phyloP scores from a whole-genome alignment of 371 early-diverging fungal species.

The Apophysomyces sp. region DNA sequence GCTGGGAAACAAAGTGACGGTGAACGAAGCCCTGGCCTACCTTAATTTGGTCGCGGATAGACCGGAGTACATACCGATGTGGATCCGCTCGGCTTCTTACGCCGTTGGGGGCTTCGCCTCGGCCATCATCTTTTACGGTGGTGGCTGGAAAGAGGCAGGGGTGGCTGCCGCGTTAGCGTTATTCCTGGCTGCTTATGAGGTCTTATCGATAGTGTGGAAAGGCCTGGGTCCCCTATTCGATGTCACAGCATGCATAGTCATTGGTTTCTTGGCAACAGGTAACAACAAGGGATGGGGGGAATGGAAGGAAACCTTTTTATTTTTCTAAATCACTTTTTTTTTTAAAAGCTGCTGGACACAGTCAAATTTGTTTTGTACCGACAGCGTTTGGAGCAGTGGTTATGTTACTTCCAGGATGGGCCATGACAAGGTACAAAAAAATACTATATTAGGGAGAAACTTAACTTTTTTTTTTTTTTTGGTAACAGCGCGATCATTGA shows the following conservation, averaged over 20 bases:
- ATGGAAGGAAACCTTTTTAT: background rate
- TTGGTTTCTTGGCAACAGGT: constrained; percentile 49
- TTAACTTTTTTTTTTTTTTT: background rate
- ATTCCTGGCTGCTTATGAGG: constrained; percentile 40
- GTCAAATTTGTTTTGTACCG: constrained; percentile 11
- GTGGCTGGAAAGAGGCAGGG: constrained; percentile 16
- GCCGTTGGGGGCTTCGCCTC: constrained; percentile 28
- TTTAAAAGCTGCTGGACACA: constrained; percentile 12
- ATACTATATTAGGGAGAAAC: background rate
- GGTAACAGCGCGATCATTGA: constrained; percentile 58
- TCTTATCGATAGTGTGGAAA: constrained; percentile 20
- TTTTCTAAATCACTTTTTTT: background rate
- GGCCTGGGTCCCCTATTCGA: constrained; percentile 57
- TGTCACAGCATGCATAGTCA: constrained; percentile 52
- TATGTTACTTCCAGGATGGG: constrained; percentile 59
- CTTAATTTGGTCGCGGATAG: constrained; percentile 12
- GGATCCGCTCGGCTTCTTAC: constrained; percentile 31
- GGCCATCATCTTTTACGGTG: constrained; percentile 18
- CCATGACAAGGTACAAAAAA: constrained; percentile 46
- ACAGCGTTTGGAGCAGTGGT: constrained; percentile 34
- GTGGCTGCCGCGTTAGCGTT: constrained; percentile 15
- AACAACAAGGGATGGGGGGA: background rate
- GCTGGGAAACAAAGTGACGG: constrained; percentile 18
- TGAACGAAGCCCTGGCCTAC: constrained; percentile 27
- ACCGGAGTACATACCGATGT: constrained; percentile 26